Evolutionary conservation across 1,139 yeast species (phyloP), one percentile per base, ranked within the genome.

Genomic region (Kazachstania sp.): DNA sequence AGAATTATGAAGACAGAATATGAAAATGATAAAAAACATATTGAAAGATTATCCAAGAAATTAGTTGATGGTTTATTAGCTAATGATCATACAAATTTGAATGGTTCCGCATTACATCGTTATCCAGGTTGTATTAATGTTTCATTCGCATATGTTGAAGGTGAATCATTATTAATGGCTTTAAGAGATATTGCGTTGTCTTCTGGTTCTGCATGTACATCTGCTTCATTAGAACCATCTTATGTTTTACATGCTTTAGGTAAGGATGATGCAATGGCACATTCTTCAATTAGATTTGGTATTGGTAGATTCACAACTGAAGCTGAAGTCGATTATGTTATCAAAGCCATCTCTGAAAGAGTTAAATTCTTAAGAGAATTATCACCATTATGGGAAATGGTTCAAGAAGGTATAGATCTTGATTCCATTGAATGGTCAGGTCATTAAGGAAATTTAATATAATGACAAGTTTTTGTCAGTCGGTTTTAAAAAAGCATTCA

Each of bases 371-470:
- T 92, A 64, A 79, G 99, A 68, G 94, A 88, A 63, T 75, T 92
- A 71, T 83, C 95, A 46, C 99, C 99, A 47, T 75, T 92, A 58
- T 92, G 97, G 97, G 99, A 92, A 71, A 90, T 92, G 97, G 96
- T 87, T 48, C 96, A 92, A 70, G 98, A 92, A 57, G 98, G 98
- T 55, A 90, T 92, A 63, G 99, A 92, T 64, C 75, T 94, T 66
- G 78, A 84, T 61, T 77, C 95, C 41, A 92, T 92, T 61, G 95
- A 92, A 71, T 92, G 99, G 99, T 86, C 95, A 50, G 97, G 95
- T 54, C 97, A 90, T 70, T 88, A 53, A 57, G 28, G 28, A 23
- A 16, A 32, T n/a, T n/a, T n/a, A n/a, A n/a, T 15, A 32, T 15
- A 32, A 15, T 23, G 8, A 23, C 28, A 23, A 2, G 28, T 23